Evolutionary conservation across 106 monocot genomes (phyloP), one percentile per base, ranked within the genome.

Genomic region (Dendrobium officinale): DNA sequence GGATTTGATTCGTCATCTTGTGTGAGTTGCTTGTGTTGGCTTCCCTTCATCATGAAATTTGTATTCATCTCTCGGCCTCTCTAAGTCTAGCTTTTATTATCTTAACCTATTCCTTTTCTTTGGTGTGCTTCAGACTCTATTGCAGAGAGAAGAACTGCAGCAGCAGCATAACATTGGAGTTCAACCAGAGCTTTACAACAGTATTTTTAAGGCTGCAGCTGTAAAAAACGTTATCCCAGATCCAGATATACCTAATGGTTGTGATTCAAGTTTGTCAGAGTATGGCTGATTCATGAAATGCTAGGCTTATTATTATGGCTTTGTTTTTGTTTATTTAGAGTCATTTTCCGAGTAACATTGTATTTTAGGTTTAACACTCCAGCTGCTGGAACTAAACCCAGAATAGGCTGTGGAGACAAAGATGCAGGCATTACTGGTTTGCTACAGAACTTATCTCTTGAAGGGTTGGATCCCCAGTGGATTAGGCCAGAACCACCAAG

Each of bases 391-490:
- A 81, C 74, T 26, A 90, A 88, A 85, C 82, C 88, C 66, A 93
- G 82, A 90, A 77, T 87, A 80, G 91, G 83, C 33, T 92, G 85
- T 78, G 96, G 88, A 66, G 86, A 91, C 68, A 95, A 84, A 77
- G 92, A 89, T 44, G 49, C 80, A 19, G 77, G 86, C 77, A 51
- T 99, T 72, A 80, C 83, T 47, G 86, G 75, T 66, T 81, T 93
- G 76, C 82, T 99, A 44, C 85, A 93, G 81, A 88, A 91, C 51
- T 37, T 77, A 6, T 84, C 92, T 18, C 55, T 85, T 17, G 83
- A 99, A 72, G 92, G 94, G 59, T 66, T 99, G 54, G 77, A 72
- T 66, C 98, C 98, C 19, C 95, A 92, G 58, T 99, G 98, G 98
- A 89, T 92, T 61, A 88, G 92, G 40, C 98, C 98, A 47, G 48